Conservation (phyloP, 768 basidiomycete species). For the Calocybe gangraenosa region DNA sequence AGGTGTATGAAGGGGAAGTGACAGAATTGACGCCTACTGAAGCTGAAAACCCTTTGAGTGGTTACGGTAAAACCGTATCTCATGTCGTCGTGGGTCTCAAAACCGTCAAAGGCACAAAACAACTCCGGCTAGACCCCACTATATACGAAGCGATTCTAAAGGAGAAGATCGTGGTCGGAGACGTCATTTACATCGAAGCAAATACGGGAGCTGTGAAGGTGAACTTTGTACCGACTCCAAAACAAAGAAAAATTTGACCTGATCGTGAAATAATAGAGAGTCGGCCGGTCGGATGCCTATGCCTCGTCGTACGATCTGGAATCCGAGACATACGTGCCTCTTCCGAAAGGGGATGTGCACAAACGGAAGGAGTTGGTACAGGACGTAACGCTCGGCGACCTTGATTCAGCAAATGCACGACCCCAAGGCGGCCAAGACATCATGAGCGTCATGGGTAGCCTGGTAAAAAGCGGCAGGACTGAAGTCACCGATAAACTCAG, state of each 20-base stretch:
- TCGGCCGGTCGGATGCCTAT: constrained; percentile 95
- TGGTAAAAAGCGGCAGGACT: constrained; percentile 90
- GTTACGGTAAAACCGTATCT: constrained; percentile 98
- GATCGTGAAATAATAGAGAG: constrained; percentile 50
- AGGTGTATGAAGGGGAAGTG: constrained; percentile 98
- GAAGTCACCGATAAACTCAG: constrained; percentile 97
- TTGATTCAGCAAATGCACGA: constrained; percentile 94
- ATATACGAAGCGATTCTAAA: constrained; percentile 98
- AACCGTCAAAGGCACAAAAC: constrained; percentile 90
- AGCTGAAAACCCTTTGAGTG: constrained; percentile 94
- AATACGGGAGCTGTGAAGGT: constrained; percentile 96
- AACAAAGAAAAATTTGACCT: constrained; percentile 4
- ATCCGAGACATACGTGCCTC: constrained; percentile 96
- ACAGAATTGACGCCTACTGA: constrained; percentile 96
- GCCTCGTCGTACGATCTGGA: constrained; percentile 97
- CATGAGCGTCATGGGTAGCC: constrained; percentile 93
- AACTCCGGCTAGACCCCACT: constrained; percentile 87
- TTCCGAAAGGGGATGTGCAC: constrained; percentile 47
- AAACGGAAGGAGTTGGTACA: constrained; percentile 22
- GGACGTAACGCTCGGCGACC: constrained; percentile 62
- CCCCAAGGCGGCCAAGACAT: constrained; percentile 98
- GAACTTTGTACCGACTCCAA: constrained; percentile 13
- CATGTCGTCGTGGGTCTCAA: constrained; percentile 96
- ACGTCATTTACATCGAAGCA: constrained; percentile 93
- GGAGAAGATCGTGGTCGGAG: constrained; percentile 94